phyloP scores from a whole-genome alignment of 2,329 filamentous ascomycete genomes.

The Amesomyces nigricolor region DNA sequence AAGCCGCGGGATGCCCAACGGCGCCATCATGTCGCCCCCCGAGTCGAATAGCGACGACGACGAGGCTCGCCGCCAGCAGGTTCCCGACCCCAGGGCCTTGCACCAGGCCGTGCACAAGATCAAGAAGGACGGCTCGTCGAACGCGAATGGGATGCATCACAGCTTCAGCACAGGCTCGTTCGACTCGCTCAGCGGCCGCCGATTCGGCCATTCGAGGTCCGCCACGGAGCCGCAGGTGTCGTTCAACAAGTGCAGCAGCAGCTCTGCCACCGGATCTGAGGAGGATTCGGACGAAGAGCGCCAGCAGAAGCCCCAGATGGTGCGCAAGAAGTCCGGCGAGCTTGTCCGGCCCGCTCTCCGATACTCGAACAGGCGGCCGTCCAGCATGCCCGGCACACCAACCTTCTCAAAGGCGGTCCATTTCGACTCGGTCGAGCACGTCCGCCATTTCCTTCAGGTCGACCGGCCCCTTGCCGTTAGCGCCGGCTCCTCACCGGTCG shows the following conservation, averaged over 20 bases:
- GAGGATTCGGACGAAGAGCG: conserved; percentile 59
- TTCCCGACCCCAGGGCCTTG: conserved; percentile 59
- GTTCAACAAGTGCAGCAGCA: conserved; percentile 42
- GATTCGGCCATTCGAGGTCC: conserved; percentile 47
- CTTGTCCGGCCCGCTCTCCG: conserved; percentile 88
- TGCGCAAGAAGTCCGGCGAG: conserved; percentile 97
- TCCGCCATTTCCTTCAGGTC: conserved; percentile 89
- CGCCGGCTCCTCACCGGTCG: conserved; percentile 84
- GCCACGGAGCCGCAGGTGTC: conserved; percentile 50
- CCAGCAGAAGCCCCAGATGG: conserved; percentile 74
- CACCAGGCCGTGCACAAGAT: conserved; percentile 80
- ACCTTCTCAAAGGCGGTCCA: conserved; percentile 97
- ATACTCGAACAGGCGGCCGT: conserved; percentile 73
- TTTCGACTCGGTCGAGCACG: conserved; percentile 94
- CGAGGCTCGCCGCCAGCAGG: conserved; percentile 40
- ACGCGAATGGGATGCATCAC: conserved; percentile 39
- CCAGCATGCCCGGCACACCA: conserved; percentile 95
- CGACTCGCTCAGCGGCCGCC: conserved; percentile 37
- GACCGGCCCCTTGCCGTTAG: conserved; percentile 95
- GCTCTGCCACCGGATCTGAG: conserved; percentile 49
- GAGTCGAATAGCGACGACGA: conserved; percentile 85
- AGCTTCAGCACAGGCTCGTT: conserved; percentile 45
- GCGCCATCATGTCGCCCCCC: conserved; percentile 84
- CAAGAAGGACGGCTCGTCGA: conserved; percentile 52
- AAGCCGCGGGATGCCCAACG: conserved; percentile 66